Evolutionary conservation across 768 basidiomycete genomes (phyloP), one percentile per base, ranked within the genome.

Genomic region (Paxillus involutus): DNA sequence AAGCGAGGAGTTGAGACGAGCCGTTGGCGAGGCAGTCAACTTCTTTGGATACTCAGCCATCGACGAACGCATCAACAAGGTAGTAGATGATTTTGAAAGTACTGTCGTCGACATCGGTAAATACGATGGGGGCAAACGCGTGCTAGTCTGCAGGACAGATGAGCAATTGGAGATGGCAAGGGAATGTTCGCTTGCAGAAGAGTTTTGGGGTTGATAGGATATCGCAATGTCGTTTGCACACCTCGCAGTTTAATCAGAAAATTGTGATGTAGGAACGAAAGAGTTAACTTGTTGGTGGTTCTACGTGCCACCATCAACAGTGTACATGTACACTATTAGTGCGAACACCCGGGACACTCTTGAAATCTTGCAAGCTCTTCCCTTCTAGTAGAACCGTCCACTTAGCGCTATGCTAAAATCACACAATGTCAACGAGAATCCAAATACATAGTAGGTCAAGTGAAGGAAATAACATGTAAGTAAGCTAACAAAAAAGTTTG

Each of bases 71-170:
- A 81, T 77, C 64, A 87, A 86, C 49, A 58, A 53, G 11, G 65
- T 56, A 7, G 73, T 80, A 19, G 71, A 73, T 13, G 58, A 51
- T 13, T 53, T 53, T 12, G 67, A 74, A 12, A 80, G 73, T 0
- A 64, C 64, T 2, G 80, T 86, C 1, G 59, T 80, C 9, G 80
- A 84, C 52, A 72, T 87, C 14, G 75, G 77, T 1, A 67, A 51
- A 36, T 51, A 51, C 2, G 61, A 63, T 7, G 59, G 44, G 11
- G 62, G 60, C 21, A 74, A 66, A 53, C 72, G 68, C 52, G 60
- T 86, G 12, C 59, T 88, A 46, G 81, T 89, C 6, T 89, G 86
- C 51, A 71, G 78, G 59, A 89, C 88, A 19, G 82, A 88, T 59
- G 86, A 86, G 57, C 83, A 86, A 68, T 60, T 75, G 6, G 78